phyloP scores from a whole-genome alignment of 139 green algal genomes.

The Chlamydomonas applanata region DNA sequence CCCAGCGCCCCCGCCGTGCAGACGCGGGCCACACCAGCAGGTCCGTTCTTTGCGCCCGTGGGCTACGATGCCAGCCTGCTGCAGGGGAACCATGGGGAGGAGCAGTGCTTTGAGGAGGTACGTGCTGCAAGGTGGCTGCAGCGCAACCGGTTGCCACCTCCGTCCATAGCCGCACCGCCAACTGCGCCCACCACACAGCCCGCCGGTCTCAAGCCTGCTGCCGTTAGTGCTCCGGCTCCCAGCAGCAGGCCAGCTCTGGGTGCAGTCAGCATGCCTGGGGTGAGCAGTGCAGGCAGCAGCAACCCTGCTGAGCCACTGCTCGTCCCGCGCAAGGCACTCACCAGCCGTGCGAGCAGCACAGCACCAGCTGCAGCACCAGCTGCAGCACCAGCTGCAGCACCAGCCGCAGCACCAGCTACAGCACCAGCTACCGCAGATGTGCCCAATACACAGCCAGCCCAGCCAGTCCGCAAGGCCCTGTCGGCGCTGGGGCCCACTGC shows the following conservation, averaged over 20 bases:
- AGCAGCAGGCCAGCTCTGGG: too few relatives aligned
- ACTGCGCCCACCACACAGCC: neutral
- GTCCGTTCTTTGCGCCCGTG: neutral
- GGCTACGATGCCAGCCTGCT: slow-evolving; percentile 22
- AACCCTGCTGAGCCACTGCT: slow-evolving; percentile 11
- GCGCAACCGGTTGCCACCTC: neutral
- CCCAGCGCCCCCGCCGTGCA: neutral
- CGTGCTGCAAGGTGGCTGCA: slow-evolving; percentile 25
- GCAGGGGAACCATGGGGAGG: slow-evolving; percentile 34
- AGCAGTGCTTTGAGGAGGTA: slow-evolving; percentile 76
- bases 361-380: too few relatives aligned
- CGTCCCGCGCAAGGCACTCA: too few relatives aligned
- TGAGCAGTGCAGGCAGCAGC: slow-evolving; percentile 11
- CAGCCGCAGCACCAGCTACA: too few relatives aligned
- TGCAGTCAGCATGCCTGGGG: too few relatives aligned
- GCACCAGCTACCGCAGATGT: too few relatives aligned
- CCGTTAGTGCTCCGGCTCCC: too few relatives aligned
- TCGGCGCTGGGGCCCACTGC: too few relatives aligned
- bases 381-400: too few relatives aligned
- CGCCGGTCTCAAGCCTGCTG: too few relatives aligned
- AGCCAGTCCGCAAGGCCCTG: neutral
- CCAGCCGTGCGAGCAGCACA: neutral
- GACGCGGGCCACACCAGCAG: neutral
- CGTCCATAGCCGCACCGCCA: too few relatives aligned
- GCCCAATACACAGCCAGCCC: neutral